Percentiles rank a stretch among this genome's conserved stretches.
Evolutionary conservation across 192 early-diverging fungal genomes (phyloP).

Genomic region (Funneliformis geosporum): DNA sequence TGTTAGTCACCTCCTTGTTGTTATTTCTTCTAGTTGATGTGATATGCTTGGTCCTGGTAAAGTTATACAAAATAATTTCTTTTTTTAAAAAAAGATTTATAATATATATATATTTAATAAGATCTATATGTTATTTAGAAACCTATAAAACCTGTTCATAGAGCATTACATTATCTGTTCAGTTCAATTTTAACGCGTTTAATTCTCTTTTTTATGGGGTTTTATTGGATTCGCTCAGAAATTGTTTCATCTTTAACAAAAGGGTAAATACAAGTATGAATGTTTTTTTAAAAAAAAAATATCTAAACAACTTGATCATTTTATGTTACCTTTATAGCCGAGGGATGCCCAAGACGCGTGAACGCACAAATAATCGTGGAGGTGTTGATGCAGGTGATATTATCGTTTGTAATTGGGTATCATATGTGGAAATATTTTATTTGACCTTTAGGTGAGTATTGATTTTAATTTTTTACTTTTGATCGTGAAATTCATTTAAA

Average conservation of each 20-base stretch:
- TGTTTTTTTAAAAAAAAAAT: background rate
- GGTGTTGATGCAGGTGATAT: slow-evolving; percentile 64
- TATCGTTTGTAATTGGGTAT: slow-evolving; percentile 79
- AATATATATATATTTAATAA: background rate
- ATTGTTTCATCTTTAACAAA: slow-evolving; percentile 59
- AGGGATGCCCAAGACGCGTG: slow-evolving; percentile 25
- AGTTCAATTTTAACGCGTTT: slow-evolving; percentile 52
- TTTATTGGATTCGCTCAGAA: slow-evolving; percentile 68
- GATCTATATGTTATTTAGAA: slow-evolving; percentile 22
- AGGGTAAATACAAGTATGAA: slow-evolving; percentile 51
- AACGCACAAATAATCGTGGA: slow-evolving; percentile 28
- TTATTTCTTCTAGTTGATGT: slow-evolving; percentile 51
- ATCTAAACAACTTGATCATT: background rate
- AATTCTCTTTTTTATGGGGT: slow-evolving; percentile 70
- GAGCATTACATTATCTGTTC: slow-evolving; percentile 41
- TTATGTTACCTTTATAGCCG: slow-evolving; percentile 26
- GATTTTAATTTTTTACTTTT: background rate
- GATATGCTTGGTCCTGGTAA: slow-evolving; percentile 49
- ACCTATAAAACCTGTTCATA: slow-evolving; percentile 40
- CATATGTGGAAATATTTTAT: slow-evolving; percentile 83
- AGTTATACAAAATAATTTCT: background rate
- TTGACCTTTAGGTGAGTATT: slow-evolving; percentile 59
- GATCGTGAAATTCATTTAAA: background rate
- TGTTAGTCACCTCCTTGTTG: slow-evolving; percentile 38
- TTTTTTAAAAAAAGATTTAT: background rate